These are phyloP conservation scores for Cryphonectria nitschkei DNA, from an alignment of 2,329 filamentous ascomycete genomes.

Conservation along the genomic window DNA sequence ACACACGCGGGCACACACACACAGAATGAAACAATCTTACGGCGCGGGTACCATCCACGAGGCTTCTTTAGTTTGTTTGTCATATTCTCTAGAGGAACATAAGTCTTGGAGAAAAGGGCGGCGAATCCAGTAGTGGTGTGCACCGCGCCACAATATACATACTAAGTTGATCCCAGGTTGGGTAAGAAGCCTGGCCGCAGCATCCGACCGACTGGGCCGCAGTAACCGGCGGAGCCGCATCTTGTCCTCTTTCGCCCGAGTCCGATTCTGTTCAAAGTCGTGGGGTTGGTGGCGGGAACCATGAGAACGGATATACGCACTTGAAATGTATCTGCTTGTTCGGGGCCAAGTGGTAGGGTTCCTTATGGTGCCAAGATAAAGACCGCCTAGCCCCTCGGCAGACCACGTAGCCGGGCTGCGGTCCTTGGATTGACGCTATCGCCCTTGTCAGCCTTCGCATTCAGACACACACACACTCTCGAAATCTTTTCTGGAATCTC, in stretches of 20 bases:
- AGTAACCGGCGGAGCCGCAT: background rate
- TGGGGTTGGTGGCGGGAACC: background rate
- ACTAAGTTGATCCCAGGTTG: too few species aligned
- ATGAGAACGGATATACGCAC: too few species aligned
- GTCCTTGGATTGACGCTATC: slow-evolving; percentile 1
- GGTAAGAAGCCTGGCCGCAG: background rate
- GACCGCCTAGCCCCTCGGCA: background rate
- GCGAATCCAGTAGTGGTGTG: background rate
- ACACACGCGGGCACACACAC: background rate
- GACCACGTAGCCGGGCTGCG: background rate
- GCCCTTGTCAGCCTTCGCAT: background rate
- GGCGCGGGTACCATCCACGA: background rate
- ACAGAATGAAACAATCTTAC: background rate
- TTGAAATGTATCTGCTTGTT: background rate
- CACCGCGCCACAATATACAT: background rate
- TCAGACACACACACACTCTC: background rate
- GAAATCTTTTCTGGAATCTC: background rate
- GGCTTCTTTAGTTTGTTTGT: background rate
- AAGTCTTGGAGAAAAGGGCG: background rate
- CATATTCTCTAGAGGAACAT: background rate
- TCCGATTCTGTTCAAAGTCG: background rate
- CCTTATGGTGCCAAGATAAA: background rate
- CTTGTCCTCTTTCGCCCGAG: background rate
- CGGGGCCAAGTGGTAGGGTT: background rate
- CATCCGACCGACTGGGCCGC: background rate